Evolutionary conservation across 495 filamentous ascomycete species (phyloP).

Genomic region (Tuber microsphaerosporum): DNA sequence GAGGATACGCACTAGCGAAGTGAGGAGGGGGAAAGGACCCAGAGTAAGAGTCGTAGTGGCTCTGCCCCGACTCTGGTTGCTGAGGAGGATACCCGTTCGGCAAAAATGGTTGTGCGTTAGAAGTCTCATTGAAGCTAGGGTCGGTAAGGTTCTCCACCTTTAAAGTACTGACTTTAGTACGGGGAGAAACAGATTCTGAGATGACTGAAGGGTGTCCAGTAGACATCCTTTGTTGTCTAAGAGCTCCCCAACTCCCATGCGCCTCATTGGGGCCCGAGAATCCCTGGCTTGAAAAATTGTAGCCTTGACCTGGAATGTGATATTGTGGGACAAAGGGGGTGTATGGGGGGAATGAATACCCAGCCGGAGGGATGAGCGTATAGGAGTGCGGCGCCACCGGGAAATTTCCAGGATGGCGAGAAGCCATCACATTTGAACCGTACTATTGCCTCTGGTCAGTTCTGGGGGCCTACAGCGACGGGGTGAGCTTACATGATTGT

Average conservation of each 20-base stretch:
- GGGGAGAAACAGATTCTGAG: not conserved
- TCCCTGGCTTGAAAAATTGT: not conserved
- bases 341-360: not conserved
- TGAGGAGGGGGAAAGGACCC: not conserved
- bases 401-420: not conserved
- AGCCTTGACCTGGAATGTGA: not conserved
- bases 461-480: not conserved
- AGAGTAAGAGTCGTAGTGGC: not conserved
- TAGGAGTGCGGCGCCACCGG: not conserved
- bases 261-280: not conserved
- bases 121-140: not conserved
- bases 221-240: not conserved
- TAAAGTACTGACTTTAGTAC: not conserved
- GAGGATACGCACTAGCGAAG: not conserved
- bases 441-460: not conserved
- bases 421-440: not conserved
- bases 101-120: not conserved
- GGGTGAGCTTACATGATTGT: not conserved
- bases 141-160: not conserved
- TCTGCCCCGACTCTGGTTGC: not conserved
- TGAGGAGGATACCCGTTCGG: not conserved
- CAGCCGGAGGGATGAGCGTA: not conserved
- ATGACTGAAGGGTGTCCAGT: not conserved
- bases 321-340: not conserved
- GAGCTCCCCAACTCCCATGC: not conserved